Evolutionary conservation across 2,329 filamentous ascomycete species (phyloP), one percentile per base, ranked within the genome.

Genomic region (Sporothrix luriei): DNA sequence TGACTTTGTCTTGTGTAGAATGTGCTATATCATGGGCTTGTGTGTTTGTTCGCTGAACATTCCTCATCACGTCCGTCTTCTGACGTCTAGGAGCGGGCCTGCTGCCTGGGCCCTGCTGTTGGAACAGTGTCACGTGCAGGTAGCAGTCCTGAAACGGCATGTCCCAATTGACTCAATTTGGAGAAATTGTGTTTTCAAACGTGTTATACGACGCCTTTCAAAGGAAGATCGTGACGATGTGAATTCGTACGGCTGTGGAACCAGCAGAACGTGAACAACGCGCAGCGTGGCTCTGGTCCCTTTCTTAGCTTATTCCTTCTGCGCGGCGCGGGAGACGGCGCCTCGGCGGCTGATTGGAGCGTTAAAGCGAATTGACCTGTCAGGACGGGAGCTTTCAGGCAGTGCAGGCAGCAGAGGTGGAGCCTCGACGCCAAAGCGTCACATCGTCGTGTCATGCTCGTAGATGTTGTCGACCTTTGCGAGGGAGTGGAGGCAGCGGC

Each of bases 321-420:
- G 26, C 48, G 62, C 48, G 62, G 62, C 62, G 62, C 40, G 48
- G 62, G 29, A 66, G 24, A 10, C 62, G 62, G 62, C 62, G 48
- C 29, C 38, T 52, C 46, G 29, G 48, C 46, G 26, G 62, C 46
- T 66, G 46, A n/a, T 40, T 48, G 46, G 46, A 21, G 21, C 38
- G 51, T 21, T 19, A 33, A 7, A 33, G 9, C 33, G 33, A 33
- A 0, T 48, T 40, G 19, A 21, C 29, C 11, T 10, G 11, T 55
- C 19, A 16, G 26, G n/a, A 46, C 21, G 13, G 38, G 13, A 6
- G 38, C 16, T 33, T 21, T 11, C 19, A 33, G 62, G 62, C 62
- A 51, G n/a, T 54, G 61, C 43, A 66, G 64, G 64, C 64, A 66
- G 64, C 48, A 66, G 21, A 54, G 49, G 48, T 57, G 38, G 52